phyloP scores from a whole-genome alignment of 2,329 filamentous ascomycete species.

The Aspergillus glaucus region DNA sequence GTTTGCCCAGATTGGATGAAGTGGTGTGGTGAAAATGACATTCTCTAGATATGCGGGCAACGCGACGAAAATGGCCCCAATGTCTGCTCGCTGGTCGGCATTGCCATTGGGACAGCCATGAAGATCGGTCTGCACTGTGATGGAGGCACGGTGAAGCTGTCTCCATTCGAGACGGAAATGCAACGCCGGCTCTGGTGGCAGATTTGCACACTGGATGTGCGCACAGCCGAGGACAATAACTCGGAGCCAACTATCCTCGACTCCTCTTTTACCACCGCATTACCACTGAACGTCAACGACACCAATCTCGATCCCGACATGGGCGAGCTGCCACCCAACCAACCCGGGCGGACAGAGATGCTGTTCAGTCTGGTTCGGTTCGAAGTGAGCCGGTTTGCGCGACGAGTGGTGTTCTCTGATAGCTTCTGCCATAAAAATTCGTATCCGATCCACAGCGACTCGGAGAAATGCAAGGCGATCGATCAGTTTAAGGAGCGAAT shows the following conservation, averaged over 20 bases:
- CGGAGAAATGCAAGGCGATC: conserved; percentile 13
- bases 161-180: conserved; percentile 15
- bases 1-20: background rate
- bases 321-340: background rate
- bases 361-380: conserved; percentile 16
- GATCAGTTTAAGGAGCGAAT: conserved; percentile 10
- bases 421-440: conserved; percentile 13
- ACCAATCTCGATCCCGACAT: conserved; percentile 9
- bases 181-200: conserved; percentile 21
- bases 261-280: conserved; percentile 5
- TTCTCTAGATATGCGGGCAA: conserved; percentile 10
- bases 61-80: conserved; percentile 10
- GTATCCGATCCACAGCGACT: conserved; percentile 7
- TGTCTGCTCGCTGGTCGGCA: conserved; percentile 3
- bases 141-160: background rate
- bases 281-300: conserved; percentile 12
- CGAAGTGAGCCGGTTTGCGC: conserved; percentile 13
- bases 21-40: background rate
- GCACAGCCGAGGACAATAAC: conserved; percentile 9
- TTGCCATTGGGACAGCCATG: conserved; percentile 9
- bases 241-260: conserved; percentile 8
- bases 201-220: conserved; percentile 14
- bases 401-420: conserved; percentile 15
- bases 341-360: conserved; percentile 17
- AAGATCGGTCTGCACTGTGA: conserved; percentile 11